These are phyloP conservation scores for apple (Malus domestica) DNA, from an alignment of 306 rosid genomes.

Conservation along the genomic window ASM211411v1 NC_041803.1:1336001-1336500, in stretches of 20 bases:
- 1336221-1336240: no score
- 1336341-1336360: constrained; percentile 51
- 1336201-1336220: constrained; percentile 39
- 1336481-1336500: no score
- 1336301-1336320: constrained; percentile 25
- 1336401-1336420: no score
- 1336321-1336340: constrained; percentile 48
- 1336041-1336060: neutral
- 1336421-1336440: no score
- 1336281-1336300: neutral
- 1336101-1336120: constrained; percentile 6
- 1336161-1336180: constrained; percentile 22
- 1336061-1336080: neutral
- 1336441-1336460: no score
- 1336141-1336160: constrained; percentile 42
- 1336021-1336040: neutral
- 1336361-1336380: constrained; percentile 32
- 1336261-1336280: neutral
- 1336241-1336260: no score
- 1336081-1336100: neutral
- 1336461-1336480: no score
- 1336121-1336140: constrained; percentile 35
- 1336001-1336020: neutral
- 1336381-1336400: no score
- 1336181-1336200: constrained; percentile 47